Conservation (phyloP, 2,329 filamentous ascomycete species). For the Davidsoniella australis region DNA sequence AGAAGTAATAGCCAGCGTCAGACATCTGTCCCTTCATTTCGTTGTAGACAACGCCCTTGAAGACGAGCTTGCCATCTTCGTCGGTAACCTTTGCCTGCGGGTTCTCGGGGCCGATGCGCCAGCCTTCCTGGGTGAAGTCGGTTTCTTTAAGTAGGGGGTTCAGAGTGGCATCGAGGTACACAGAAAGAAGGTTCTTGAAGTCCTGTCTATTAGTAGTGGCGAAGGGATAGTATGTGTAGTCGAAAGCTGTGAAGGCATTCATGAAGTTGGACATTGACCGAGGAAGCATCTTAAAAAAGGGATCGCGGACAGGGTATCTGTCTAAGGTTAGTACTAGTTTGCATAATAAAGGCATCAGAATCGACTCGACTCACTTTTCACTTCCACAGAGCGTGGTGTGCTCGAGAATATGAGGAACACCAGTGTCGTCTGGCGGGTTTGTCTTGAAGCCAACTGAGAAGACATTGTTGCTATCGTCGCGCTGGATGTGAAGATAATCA, state of each 20-base stretch:
- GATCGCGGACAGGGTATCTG: slow-evolving; percentile 91
- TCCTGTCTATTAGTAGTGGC: slow-evolving; percentile 92
- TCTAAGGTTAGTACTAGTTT: slow-evolving; percentile 16
- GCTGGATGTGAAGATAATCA: slow-evolving; percentile 85
- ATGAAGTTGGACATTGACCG: slow-evolving; percentile 98
- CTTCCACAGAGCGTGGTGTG: slow-evolving; percentile 95
- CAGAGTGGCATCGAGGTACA: slow-evolving; percentile 89
- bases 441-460: slow-evolving; percentile 99
- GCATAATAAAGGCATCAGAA: not conserved
- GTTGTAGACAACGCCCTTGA: slow-evolving; percentile 97
- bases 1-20: slow-evolving; percentile 88
- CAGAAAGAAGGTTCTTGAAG: slow-evolving; percentile 87
- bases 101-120: slow-evolving; percentile 89
- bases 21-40: slow-evolving; percentile 99
- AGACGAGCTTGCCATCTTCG: slow-evolving; percentile 57
- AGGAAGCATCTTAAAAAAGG: slow-evolving; percentile 99
- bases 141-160: slow-evolving; percentile 76
- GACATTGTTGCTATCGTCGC: slow-evolving; percentile 97
- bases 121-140: slow-evolving; percentile 93
- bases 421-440: slow-evolving; percentile 90
- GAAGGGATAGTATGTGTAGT: slow-evolving; percentile 96
- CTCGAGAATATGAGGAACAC: slow-evolving; percentile 91
- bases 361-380: slow-evolving; percentile 46
- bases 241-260: slow-evolving; percentile 94
- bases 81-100: slow-evolving; percentile 37